Evolutionary conservation across 345 rosid genomes (phyloP).

Genomic region (Melaleuca quinquenervia): DNA sequence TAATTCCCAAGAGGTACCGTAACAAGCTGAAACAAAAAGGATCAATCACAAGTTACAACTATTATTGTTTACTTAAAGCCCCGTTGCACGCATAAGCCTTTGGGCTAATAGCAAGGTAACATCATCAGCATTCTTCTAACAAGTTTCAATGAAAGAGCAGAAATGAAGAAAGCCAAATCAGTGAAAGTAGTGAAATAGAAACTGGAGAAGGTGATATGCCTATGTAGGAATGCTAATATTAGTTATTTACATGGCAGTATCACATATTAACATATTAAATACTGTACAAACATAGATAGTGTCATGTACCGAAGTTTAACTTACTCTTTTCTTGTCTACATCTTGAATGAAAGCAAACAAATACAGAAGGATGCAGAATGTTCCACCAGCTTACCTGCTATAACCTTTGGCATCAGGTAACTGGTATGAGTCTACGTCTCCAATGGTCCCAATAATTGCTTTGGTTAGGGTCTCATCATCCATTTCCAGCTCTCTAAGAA

Average conservation of each 20-base stretch:
- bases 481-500: slow-evolving; percentile 66
- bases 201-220: neutral
- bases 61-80: neutral
- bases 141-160: neutral
- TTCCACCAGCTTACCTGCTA: slow-evolving; percentile 50
- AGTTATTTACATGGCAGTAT: no score
- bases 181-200: neutral
- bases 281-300: no score
- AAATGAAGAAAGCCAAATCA: neutral
- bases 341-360: neutral
- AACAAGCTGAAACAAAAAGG: slow-evolving; percentile 28
- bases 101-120: neutral
- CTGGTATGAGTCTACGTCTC: slow-evolving; percentile 92
- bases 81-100: neutral
- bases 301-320: no score
- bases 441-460: slow-evolving; percentile 94
- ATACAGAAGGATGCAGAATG: neutral
- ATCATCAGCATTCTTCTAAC: neutral
- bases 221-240: neutral
- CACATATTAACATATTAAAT: no score
- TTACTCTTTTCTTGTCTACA: no score
- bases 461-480: slow-evolving; percentile 81
- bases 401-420: slow-evolving; percentile 99
- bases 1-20: slow-evolving; percentile 64
- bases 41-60: neutral